phyloP scores from a whole-genome alignment of 768 basidiomycete genomes.

The Naganishia friedmannii region DNA sequence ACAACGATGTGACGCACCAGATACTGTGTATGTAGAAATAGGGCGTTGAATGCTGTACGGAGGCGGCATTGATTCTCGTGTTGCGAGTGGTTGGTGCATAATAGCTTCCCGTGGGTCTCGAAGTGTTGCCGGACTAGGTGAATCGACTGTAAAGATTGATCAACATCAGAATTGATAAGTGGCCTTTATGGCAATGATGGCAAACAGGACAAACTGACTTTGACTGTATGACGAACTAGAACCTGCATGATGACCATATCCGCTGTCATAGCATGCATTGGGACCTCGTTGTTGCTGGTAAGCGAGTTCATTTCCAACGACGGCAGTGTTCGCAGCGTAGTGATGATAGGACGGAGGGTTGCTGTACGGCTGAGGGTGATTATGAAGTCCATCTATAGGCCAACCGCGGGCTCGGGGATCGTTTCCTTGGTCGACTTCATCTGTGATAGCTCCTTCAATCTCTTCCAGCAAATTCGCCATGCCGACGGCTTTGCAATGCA shows the following conservation, averaged over 20 bases:
- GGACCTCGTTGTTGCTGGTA: background rate
- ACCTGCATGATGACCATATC: background rate
- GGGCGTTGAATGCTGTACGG: background rate
- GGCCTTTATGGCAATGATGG: background rate
- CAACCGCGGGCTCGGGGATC: background rate
- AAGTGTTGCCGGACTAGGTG: slow-evolving; percentile 8
- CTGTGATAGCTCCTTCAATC: slow-evolving; percentile 22
- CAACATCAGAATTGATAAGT: background rate
- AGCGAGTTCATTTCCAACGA: background rate
- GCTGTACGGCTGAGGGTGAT: background rate
- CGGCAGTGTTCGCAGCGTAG: background rate
- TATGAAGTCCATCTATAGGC: background rate
- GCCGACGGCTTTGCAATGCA: background rate
- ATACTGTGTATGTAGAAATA: background rate
- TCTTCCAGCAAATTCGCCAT: slow-evolving; percentile 18
- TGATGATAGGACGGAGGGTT: background rate
- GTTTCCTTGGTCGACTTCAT: background rate
- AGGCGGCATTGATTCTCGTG: background rate
- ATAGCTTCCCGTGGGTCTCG: background rate
- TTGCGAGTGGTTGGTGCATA: background rate
- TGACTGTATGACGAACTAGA: slow-evolving; percentile 16
- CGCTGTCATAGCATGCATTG: background rate
- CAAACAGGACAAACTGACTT: background rate
- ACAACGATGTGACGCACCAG: background rate
- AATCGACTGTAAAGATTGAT: background rate